Evolutionary conservation across 371 early-diverging fungal genomes (phyloP), one percentile per base, ranked within the genome.

Genomic region (Mortierella sp.): DNA sequence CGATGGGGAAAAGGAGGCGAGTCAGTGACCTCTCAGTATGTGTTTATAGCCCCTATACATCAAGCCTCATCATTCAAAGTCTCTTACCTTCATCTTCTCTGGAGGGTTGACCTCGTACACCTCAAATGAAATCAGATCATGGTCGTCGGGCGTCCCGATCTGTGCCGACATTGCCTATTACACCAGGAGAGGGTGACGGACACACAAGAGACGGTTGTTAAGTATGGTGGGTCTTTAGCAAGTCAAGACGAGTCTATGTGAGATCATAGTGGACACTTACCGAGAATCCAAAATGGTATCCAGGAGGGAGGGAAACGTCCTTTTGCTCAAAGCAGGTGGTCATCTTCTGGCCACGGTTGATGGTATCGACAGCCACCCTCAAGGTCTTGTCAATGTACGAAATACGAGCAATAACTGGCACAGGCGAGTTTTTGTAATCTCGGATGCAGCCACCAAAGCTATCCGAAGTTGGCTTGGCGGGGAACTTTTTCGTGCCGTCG

Each of bases 231-330:
- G 34, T 4, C 4, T 34, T 34, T 4, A 4, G 4, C 34, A 10
- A 34, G 34, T 4, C 4, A 34, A 34, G 7, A 34, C 4, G 34
- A 34, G n/a, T n/a, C n/a, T n/a, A n/a, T n/a, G n/a, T n/a, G n/a
- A n/a, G n/a, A n/a, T 39, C 24, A 22, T 24, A 7, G 2, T 12
- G 25, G 25, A 10, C 19, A 24, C 58, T 81, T 82, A 85, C 90
- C 64, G 91, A 87, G 6, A 94, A 45, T 40, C 96, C 96, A 86
- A 96, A 96, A 71, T 89, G 86, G 66, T 94, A 92, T 25, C 88
- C 91, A 34, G 83, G 68, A 1, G 96, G 96, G 34, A 95, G 74
- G 22, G 82, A 77, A 21, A 92, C 71, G 50, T 86, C 78, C 44
- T 83, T 71, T 39, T 80, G 65, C 50, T 85, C 85, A 60, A 93